Evolutionary conservation across 176 grass and related monocot genomes (phyloP), one percentile per base, ranked within the genome.

Genomic region (Eleusine coracana): DNA sequence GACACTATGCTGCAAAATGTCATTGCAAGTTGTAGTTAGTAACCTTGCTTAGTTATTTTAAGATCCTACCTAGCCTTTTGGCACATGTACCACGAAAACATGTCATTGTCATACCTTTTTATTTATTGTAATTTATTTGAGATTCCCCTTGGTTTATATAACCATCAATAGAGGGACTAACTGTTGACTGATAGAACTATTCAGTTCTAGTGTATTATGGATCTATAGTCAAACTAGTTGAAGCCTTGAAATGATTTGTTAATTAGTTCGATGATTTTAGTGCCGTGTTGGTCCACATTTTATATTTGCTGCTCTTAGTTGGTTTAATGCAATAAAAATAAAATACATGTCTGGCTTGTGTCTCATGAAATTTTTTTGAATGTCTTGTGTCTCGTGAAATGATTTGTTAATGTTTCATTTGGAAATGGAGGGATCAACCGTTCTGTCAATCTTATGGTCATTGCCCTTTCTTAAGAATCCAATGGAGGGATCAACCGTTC

Each of bases 391-490:
- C 74, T 36, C 39, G 82, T 75, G 65, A 81, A 77, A 93, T 75
- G 49, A 64, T 68, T 82, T 28, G 44, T 38, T 69, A 79, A 65
- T 87, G 21, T 31, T 68, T 81, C 66, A 36, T 62, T 45, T 82
- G 69, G 78, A 75, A 65, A 85, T 88, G 44, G 50, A 73, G 49
- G 72, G 67, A 80, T 36, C 36, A 82, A 70, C 46, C 1, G 69
- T 39, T 77, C 73, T 36, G 21, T 59, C 87, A 39, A 51, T 70
- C 20, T 75, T 75, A 7, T 70, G 50, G 68, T 78, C 21, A 2
- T n/a, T 62, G 51, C 16, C 74, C 61, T 86, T 90, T 63, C 74
- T 87, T 87, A 15, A 80, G 62, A 83, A 27, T 46, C 38, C 10
- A 65, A 85, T 88, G 44, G 50, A 73, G 49, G 72, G 67, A 80